Evolutionary conservation across 1,284 basidiomycete species (phyloP), one percentile per base, ranked within the genome.

Genomic region (Schizophyllum amplum): DNA sequence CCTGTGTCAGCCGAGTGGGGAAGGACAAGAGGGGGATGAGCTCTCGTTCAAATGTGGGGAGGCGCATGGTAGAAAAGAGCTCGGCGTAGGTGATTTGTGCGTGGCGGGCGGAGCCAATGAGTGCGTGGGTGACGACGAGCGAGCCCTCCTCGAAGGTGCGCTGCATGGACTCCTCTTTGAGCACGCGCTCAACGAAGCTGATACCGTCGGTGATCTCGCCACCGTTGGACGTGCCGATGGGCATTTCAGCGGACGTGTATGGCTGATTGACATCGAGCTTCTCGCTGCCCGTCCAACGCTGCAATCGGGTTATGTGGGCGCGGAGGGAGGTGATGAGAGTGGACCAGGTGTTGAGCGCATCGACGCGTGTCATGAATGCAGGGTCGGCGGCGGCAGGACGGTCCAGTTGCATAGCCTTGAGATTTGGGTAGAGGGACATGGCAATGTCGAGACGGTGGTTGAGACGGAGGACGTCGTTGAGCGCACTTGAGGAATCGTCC

Each of bases 151-250:
- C 94, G 68, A 99, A 98, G 2, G 92, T 94, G 54, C 90, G 81
- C 70, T 97, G 90, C 65, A 98, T 86, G 17, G 89, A 90, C 66
- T 98, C 96, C 71, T 99, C 97, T 69, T 98, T 98, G 59, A 98
- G 81, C 47, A 99, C 78, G 46, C 94, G 85, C 69, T 99, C 97
- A 33, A 98, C 88, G 68, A 99, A 99, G 65, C 83, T 90, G 60
- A 80, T 87, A 59, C 78, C 80, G 63, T 83, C 82, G 17, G 78
- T 68, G 42, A 79, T 67, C 58, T 82, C 78, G 24, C 70, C 61
- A n/a, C 67, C 69, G 56, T 67, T 66, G 51, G 65, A 65, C 33
- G 67, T 55, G 15, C 70, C 67, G 54, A 82, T 73, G 33, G 79
- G 75, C n/a, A 49, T n/a, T 59, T 90, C 87, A 23, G 79, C 76